Conservation (phyloP, 1,284 basidiomycete genomes). For the Mycena sp. region DNA sequence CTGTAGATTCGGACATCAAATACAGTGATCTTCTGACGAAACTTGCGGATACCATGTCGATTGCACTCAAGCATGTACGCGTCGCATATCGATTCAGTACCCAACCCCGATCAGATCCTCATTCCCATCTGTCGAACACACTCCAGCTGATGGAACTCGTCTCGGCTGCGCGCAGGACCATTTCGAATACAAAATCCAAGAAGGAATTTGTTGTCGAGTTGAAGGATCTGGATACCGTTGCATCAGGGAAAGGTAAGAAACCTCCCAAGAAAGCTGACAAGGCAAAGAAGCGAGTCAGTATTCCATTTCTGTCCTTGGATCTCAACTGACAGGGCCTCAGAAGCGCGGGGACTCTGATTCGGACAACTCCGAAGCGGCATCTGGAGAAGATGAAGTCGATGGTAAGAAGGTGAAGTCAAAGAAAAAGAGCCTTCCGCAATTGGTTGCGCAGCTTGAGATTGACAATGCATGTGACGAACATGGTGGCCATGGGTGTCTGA, state of each 20-base stretch:
- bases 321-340: not conserved
- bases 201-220: not conserved
- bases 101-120: not conserved
- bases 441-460: not conserved
- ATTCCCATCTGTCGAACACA: not conserved
- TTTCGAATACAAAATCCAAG: not conserved
- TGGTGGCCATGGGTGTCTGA: not conserved
- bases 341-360: not conserved
- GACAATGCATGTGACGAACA: not conserved
- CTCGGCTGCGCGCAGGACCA: not conserved
- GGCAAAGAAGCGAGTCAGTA: slow-evolving; percentile 1
- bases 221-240: not conserved
- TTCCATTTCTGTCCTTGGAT: not conserved
- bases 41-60: not conserved
- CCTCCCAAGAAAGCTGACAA: not conserved
- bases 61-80: not conserved
- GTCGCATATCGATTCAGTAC: slow-evolving; percentile 8
- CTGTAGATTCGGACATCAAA: not conserved
- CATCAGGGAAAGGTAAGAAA: not conserved
- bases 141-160: not conserved
- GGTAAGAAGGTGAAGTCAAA: not conserved
- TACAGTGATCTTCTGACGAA: not conserved
- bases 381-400: not conserved
- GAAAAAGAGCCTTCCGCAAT: not conserved
- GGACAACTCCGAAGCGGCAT: not conserved